Evolutionary conservation across 805 yeast genomes (phyloP).

Genomic region (Kodamaea leandrae): DNA sequence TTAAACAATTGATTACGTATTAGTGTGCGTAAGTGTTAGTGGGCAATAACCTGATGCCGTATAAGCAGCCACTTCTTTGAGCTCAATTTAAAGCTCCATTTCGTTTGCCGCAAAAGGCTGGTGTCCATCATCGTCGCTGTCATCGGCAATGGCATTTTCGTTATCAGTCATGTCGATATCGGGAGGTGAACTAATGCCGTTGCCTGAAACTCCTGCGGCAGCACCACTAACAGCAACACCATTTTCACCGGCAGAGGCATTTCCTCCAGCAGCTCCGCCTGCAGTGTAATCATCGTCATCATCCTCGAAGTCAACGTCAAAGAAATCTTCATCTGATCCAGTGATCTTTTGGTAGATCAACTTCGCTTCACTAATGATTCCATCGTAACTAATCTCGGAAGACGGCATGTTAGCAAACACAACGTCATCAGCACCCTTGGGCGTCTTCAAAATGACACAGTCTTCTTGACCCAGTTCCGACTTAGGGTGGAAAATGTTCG

Average conservation of each 20-base stretch:
- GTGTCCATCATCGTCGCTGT: conserved; percentile 29
- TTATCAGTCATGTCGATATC: conserved; percentile 12
- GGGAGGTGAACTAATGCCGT: background rate
- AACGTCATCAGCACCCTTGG: conserved; percentile 22
- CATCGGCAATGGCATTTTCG: conserved; percentile 23
- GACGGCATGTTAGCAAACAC: conserved; percentile 64
- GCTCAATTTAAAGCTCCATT: conserved; percentile 35
- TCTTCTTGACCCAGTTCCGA: conserved; percentile 13
- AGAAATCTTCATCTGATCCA: conserved; percentile 93
- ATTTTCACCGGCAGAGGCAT: conserved; percentile 8
- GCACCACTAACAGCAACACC: conserved; percentile 16
- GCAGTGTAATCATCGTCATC: conserved; percentile 58
- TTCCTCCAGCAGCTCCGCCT: conserved; percentile 6
- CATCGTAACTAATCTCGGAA: conserved; percentile 87
- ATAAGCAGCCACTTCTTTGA: background rate
- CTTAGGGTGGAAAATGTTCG: conserved; percentile 34
- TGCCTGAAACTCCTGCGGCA: conserved; percentile 3
- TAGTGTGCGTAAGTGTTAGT: background rate
- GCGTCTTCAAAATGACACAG: conserved; percentile 17
- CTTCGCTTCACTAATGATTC: conserved; percentile 79
- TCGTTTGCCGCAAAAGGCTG: conserved; percentile 45
- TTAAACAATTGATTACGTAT: conserved; percentile 3
- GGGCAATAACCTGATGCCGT: background rate
- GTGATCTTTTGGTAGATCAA: conserved; percentile 73
- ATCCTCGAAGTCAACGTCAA: conserved; percentile 94